These are phyloP conservation scores for Austroboletus festivus DNA, from an alignment of 768 basidiomycete genomes.

Conservation along the genomic window DNA sequence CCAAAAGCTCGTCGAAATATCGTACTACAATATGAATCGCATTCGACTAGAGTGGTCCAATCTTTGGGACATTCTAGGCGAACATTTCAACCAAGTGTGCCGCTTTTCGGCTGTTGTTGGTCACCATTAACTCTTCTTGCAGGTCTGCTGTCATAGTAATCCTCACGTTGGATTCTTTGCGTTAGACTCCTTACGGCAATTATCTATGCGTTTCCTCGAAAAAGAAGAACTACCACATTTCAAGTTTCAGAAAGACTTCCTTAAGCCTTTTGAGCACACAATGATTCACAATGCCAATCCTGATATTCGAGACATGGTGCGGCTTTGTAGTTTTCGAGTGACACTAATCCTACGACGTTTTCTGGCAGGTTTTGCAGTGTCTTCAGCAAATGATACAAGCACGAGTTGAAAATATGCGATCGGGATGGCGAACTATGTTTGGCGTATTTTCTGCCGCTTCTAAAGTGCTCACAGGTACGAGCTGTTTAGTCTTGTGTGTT, in stretches of 20 bases:
- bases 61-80: constrained; percentile 95
- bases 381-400: constrained; percentile 99
- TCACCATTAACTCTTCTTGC: constrained; percentile 8
- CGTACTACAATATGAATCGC: constrained; percentile 98
- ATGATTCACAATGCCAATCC: constrained; percentile 97
- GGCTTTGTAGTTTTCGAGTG: constrained; percentile 2
- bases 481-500: not conserved
- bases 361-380: constrained; percentile 84
- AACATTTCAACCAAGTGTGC: constrained; percentile 93
- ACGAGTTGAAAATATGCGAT: constrained; percentile 89
- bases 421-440: constrained; percentile 99
- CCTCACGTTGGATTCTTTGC: constrained; percentile 96
- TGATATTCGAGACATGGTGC: constrained; percentile 93
- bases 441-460: constrained; percentile 97
- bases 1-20: constrained; percentile 97
- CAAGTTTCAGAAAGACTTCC: constrained; percentile 98
- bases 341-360: not conserved
- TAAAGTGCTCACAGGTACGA: constrained; percentile 79
- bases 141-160: constrained; percentile 99
- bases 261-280: constrained; percentile 96
- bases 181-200: constrained; percentile 90
- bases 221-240: constrained; percentile 98
- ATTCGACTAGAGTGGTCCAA: constrained; percentile 98
- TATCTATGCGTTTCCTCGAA: constrained; percentile 98
- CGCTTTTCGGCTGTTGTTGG: not conserved